Conservation (phyloP, 257 asterid genomes). For the Rhazya stricta region DNA sequence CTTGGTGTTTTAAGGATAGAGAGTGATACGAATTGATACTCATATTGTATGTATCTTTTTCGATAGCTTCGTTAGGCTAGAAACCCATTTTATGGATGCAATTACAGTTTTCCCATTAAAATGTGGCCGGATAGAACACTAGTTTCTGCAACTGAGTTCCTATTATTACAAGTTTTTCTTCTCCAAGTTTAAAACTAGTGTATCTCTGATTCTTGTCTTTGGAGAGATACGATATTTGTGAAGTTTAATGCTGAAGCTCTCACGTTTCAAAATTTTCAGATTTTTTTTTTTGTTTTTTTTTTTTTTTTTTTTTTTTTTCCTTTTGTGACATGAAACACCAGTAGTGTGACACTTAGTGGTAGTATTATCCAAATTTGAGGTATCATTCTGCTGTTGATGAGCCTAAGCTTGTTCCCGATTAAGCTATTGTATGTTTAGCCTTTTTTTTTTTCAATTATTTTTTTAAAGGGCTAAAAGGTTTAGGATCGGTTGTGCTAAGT, state of each 20-base stretch:
- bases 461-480: too few species aligned
- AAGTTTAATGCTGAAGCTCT: neutral
- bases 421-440: too few species aligned
- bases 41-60: constrained; percentile 37
- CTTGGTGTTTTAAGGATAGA: constrained; percentile 16
- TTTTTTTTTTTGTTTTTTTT: neutral
- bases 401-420: too few species aligned
- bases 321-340: too few species aligned
- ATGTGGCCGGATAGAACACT: constrained; percentile 35
- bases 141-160: constrained; percentile 35
- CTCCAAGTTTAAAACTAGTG: neutral
- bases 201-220: neutral
- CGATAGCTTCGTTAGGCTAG: constrained; percentile 23
- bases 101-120: constrained; percentile 42
- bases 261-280: too few species aligned
- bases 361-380: too few species aligned
- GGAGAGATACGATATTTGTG: neutral
- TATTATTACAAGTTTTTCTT: constrained; percentile 2
- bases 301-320: neutral
- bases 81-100: constrained; percentile 51
- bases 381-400: too few species aligned
- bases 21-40: constrained; percentile 9
- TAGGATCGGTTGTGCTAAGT: too few species aligned
- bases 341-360: too few species aligned
- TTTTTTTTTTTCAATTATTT: too few species aligned